Base-by-base conservation (phyloP, 768 basidiomycete species). In the Leccinellum luteum region DNA sequence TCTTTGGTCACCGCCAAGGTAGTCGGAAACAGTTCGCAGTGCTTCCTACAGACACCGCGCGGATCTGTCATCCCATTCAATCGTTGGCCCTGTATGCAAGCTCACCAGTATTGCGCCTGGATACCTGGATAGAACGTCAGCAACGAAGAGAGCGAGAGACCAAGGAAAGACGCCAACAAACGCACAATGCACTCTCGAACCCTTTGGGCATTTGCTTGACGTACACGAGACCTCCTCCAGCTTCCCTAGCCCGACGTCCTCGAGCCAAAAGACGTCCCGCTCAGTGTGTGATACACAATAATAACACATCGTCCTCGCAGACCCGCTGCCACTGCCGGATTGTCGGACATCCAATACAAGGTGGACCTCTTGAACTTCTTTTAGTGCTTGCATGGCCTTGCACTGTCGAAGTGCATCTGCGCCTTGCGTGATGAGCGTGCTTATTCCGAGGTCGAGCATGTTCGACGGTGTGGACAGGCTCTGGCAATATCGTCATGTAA, bases 11-110 rank as follows among this genome's bases (percentile, higher is more conserved):
- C 54, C 5, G 48, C 19, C 14, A 71, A 61, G 14, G 59, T 60
- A 15, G 64, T 73, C 30, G 70, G 70, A 51, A 71, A 73, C 6
- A 71, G 44, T 49, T 71, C 71, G 44, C 72, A 71, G 41, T 71
- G 69, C 51, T 58, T 69, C 70, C 70, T 71, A 41, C 28, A 27
- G n/a, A 6, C 9, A 10, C n/a, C 41, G 19, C 25, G 13, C 5
- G 3, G 1, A 27, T 54, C 15, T 28, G 38, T 56, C 19, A 43
- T 28, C 28, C 14, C 5, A 10, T 41, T 41, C 10, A 10, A 1
- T 25, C n/a, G 19, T 21, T 27, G 8, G 19, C 5, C 9, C 10
- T 17, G 27, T 6, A 6, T 23, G 14, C 1, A 4, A 2, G 15
- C 71, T 59, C 49, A 73, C 70, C 70, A 71, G 49, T 71, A 71